Evolutionary conservation across 352 stramenopile genomes (phyloP).

Genomic region (Phytopythium boreale): DNA sequence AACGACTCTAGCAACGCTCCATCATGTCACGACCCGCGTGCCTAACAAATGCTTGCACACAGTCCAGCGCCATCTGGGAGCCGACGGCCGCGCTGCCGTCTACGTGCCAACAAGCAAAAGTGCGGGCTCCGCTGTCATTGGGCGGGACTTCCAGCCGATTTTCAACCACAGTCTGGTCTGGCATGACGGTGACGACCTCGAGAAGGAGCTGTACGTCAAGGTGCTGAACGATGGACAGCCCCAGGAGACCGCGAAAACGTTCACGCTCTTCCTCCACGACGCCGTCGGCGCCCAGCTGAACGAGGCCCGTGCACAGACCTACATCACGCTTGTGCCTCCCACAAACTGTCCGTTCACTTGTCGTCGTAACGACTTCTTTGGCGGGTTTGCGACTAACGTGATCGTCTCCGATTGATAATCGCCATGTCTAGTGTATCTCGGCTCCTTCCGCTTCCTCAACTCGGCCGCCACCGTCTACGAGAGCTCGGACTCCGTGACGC

Average conservation of each 20-base stretch:
- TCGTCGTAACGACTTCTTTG: not conserved
- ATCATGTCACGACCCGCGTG: not conserved
- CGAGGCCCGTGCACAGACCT: slow-evolving; percentile 32
- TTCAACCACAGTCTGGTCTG: slow-evolving; percentile 76
- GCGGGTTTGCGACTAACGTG: not conserved
- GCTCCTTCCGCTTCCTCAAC: slow-evolving; percentile 51
- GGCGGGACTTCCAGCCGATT: slow-evolving; percentile 47
- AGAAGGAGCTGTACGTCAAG: slow-evolving; percentile 63
- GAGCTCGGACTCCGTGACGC: slow-evolving; percentile 4
- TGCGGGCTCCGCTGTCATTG: slow-evolving; percentile 43
- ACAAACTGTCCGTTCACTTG: slow-evolving; percentile 40
- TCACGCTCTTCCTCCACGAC: slow-evolving; percentile 58
- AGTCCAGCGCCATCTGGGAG: slow-evolving; percentile 66
- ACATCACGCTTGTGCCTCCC: slow-evolving; percentile 46
- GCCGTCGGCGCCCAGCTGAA: slow-evolving; percentile 57
- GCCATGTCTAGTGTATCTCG: slow-evolving; percentile 30
- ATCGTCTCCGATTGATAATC: not conserved
- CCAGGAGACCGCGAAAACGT: slow-evolving; percentile 47
- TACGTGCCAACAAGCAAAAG: slow-evolving; percentile 52
- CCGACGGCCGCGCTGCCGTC: slow-evolving; percentile 54
- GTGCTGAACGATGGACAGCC: slow-evolving; percentile 57
- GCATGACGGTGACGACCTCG: slow-evolving; percentile 66
- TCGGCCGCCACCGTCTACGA: slow-evolving; percentile 31
- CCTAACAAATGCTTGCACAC: not conserved
- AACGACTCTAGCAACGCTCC: not conserved